phyloP scores from a whole-genome alignment of 1,139 yeast species.

The Candida tropicalis region DNA sequence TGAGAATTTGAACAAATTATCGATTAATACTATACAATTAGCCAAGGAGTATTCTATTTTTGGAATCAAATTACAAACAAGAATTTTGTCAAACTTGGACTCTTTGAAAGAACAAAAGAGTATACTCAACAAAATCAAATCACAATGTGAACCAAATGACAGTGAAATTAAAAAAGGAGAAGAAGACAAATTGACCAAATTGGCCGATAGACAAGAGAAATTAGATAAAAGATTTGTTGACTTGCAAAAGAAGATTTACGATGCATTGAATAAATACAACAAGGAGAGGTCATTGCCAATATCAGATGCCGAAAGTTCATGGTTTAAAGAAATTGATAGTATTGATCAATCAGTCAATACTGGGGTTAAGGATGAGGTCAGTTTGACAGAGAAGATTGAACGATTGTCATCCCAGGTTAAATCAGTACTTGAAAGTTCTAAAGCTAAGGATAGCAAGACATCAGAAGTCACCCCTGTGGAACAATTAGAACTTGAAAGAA shows the following conservation, averaged over 20 bases:
- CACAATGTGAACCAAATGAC: conserved; percentile 13
- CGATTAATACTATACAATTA: conserved; percentile 20
- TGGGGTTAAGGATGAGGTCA: conserved; percentile 12
- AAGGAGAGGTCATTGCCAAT: conserved; percentile 30
- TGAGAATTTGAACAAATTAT: conserved; percentile 23
- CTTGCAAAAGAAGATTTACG: conserved; percentile 28
- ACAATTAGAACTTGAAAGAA: conserved; percentile 22
- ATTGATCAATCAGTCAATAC: conserved; percentile 20
- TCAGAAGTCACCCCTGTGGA: conserved; percentile 13
- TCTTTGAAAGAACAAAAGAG: conserved; percentile 28
- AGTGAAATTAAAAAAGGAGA: conserved; percentile 2
- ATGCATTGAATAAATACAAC: conserved; percentile 24
- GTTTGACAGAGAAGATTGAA: conserved; percentile 16
- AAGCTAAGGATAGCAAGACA: conserved; percentile 1
- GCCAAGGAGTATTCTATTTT: conserved; percentile 23
- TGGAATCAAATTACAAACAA: conserved; percentile 26
- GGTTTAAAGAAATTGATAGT: conserved; percentile 42
- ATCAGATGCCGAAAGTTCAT: conserved; percentile 36
- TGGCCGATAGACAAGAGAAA: conserved; percentile 24
- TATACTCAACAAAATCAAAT: conserved; percentile 16
- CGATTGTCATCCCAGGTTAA: conserved; percentile 21
- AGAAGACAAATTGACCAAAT: conserved; percentile 18
- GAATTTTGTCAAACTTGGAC: conserved; percentile 24
- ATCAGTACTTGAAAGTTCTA: conserved; percentile 10
- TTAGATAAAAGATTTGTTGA: conserved; percentile 23